Conservation (phyloP, 164 flowering plant species). For the Magnolia officinalis region DNA sequence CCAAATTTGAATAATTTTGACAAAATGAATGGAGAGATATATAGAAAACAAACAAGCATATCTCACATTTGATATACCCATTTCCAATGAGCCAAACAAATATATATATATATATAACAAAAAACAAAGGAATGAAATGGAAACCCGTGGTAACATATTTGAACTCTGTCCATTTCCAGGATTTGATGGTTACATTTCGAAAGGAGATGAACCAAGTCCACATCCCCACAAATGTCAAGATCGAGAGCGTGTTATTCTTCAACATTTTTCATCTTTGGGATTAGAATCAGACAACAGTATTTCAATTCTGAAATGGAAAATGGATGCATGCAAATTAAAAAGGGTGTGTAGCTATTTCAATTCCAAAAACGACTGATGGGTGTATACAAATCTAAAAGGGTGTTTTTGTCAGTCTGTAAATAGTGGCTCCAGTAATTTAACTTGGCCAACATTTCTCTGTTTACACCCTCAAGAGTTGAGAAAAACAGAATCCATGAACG, state of each 20-base stretch:
- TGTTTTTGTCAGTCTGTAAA: too few relatives aligned
- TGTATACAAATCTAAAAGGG: too few relatives aligned
- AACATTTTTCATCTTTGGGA: neutral
- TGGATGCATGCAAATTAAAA: too few relatives aligned
- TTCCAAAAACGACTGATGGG: too few relatives aligned
- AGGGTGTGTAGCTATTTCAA: too few relatives aligned
- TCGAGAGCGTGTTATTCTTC: neutral
- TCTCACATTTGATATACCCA: neutral
- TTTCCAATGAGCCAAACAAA: neutral
- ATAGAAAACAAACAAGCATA: neutral
- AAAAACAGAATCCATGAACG: too few relatives aligned
- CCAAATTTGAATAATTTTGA: neutral
- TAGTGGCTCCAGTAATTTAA: too few relatives aligned
- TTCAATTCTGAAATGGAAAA: too few relatives aligned
- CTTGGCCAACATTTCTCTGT: too few relatives aligned
- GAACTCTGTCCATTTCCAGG: neutral
- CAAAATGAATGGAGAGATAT: neutral
- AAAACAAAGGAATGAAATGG: neutral
- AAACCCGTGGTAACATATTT: neutral
- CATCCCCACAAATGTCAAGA: neutral
- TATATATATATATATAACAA: neutral
- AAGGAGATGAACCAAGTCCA: neutral
- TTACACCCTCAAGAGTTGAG: too few relatives aligned
- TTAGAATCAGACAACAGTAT: too few relatives aligned
- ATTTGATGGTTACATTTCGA: neutral